Evolutionary conservation across 192 early-diverging fungal species (phyloP).

Genomic region (Linnemannia zychae): DNA sequence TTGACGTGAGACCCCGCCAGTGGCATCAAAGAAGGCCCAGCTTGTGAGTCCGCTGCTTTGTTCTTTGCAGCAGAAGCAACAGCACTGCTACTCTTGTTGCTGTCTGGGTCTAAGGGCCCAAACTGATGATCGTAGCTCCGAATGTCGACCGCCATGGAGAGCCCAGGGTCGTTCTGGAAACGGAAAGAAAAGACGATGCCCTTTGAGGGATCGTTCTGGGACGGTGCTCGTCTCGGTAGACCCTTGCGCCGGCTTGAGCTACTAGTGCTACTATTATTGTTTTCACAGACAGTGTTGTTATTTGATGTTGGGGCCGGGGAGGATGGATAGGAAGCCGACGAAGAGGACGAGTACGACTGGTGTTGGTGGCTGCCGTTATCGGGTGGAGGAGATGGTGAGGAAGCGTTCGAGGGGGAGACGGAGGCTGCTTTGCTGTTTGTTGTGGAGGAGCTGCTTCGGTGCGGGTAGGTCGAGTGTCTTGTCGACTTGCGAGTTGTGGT

Average conservation of each 20-base stretch:
- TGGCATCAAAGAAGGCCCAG: conserved; percentile 1
- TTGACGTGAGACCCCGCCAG: conserved; percentile 22
- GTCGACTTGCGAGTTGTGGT: conserved; percentile 37
- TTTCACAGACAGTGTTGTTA: not conserved
- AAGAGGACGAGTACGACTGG: not conserved
- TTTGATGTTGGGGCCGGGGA: conserved; percentile 1
- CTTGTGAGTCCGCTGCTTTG: not conserved
- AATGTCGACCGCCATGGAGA: conserved; percentile 47
- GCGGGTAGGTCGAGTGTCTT: conserved; percentile 20
- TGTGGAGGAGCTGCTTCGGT: conserved; percentile 18
- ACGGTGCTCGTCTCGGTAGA: conserved; percentile 32
- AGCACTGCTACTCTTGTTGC: too few relatives aligned
- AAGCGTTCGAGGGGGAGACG: conserved; percentile 30
- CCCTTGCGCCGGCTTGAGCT: conserved; percentile 25
- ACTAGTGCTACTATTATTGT: not conserved
- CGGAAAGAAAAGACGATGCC: conserved; percentile 51
- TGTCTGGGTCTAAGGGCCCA: conserved; percentile 16
- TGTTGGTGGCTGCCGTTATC: not conserved
- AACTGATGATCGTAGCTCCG: conserved; percentile 52
- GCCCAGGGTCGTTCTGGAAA: conserved; percentile 40
- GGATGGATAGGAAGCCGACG: not conserved
- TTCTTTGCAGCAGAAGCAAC: too few relatives aligned
- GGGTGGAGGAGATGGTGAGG: conserved; percentile 34
- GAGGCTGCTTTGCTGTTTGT: conserved; percentile 25
- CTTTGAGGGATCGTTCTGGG: conserved; percentile 44